These are phyloP conservation scores for Batrachochytrium dendrobatidis DNA, from an alignment of 371 early-diverging fungal genomes.

Conservation along the genomic window DNA sequence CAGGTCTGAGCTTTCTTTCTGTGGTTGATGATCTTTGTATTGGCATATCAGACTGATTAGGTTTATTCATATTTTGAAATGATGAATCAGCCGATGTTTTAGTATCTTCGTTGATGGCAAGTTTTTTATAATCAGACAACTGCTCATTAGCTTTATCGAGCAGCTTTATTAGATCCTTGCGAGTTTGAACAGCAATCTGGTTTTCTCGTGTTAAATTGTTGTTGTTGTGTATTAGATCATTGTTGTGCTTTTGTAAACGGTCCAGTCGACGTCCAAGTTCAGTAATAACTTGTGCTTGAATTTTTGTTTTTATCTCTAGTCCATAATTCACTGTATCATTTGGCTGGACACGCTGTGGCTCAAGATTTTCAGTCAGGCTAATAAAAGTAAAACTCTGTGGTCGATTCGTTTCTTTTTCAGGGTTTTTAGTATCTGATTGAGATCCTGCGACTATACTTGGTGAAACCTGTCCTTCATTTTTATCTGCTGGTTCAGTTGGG, in stretches of 20 bases:
- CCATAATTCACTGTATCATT: background rate
- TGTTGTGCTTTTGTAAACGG: constrained; percentile 8
- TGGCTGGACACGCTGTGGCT: background rate
- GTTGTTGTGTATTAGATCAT: constrained; percentile 3
- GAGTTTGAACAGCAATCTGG: background rate
- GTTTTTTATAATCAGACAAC: background rate
- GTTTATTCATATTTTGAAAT: background rate
- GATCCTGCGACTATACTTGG: background rate
- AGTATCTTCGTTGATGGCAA: constrained; percentile 2
- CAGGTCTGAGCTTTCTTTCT: background rate
- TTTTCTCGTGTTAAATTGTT: background rate
- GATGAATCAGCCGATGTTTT: background rate
- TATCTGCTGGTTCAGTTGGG: too few species aligned
- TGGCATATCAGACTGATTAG: background rate
- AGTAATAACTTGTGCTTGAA: constrained; percentile 14
- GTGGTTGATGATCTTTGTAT: background rate
- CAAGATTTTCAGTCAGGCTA: too few species aligned
- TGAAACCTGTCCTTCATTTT: too few species aligned
- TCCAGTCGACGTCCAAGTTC: constrained; percentile 27
- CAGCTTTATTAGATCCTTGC: background rate
- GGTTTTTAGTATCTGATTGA: background rate
- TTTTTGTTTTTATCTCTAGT: constrained; percentile 16
- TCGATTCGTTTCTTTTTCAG: too few species aligned
- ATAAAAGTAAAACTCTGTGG: too few species aligned
- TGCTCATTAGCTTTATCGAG: constrained; percentile 13